Evolutionary conservation across 2,329 filamentous ascomycete species (phyloP), one percentile per base, ranked within the genome.

Genomic region (Mariannaea sp.): DNA sequence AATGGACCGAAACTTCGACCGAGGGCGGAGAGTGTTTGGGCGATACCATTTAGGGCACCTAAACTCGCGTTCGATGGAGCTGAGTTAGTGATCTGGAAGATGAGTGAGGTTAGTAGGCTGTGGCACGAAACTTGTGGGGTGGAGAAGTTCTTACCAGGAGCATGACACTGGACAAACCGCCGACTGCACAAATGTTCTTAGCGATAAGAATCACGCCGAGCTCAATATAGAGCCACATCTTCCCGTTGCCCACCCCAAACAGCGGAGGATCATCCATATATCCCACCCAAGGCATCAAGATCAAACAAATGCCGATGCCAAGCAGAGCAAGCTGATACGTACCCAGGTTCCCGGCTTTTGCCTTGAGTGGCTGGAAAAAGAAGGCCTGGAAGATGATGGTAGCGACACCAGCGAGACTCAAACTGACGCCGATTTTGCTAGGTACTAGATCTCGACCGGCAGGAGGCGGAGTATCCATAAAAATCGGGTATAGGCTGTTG

Each of bases 401-500:
- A 12, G 90, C 85, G 2, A 88, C 71, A 0, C 93, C 92, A 1
- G 93, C 90, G 57, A 96, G 87, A 0, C 90, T 93, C 46, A 97
- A 78, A 1, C 89, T 90, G 14, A 96, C 73, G 1, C 94, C 94
- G 38, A 97, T 96, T 55, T 89, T 90, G 51, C 85, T 81, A 0
- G 93, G 90, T 0, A 81, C 81, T 3, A 97, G 77, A 1, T 80
- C 79, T 33, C 94, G 87, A 14, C 94, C 94, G 0, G 86, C 87
- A 0, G 94, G 94, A 0, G 85, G 79, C 1, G 81, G 72, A 0
- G 88, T 85, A 49, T 92, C 86, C 1, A 88, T 90, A 65, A 97
- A 99, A 48, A 97, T 93, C 1, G 94, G 94, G 65, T 95, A 99
- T 0, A 99, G 78, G 14, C 90, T 93, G 73, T 96, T 97, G 80